These are phyloP conservation scores for Trifolium pratense DNA, from an alignment of 306 rosid genomes.

Conservation along the genomic window DNA sequence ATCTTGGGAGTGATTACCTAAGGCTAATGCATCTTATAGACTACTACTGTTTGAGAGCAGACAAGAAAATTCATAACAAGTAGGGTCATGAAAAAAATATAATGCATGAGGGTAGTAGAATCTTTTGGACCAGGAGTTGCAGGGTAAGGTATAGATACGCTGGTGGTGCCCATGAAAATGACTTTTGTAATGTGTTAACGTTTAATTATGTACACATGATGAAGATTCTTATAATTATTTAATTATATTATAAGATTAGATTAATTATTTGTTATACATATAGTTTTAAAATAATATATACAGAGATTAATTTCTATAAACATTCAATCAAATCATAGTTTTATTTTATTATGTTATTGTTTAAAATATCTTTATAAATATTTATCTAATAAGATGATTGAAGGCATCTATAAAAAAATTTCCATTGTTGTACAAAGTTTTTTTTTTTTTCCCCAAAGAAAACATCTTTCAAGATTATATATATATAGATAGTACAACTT, in stretches of 20 bases:
- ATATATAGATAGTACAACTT: not conserved
- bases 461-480: not conserved
- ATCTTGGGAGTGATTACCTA: conserved; percentile 10
- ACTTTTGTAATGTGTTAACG: not conserved
- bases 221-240: not conserved
- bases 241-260: not conserved
- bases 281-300: not conserved
- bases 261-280: not conserved
- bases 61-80: conserved; percentile 33
- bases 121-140: conserved; percentile 27
- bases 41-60: conserved; percentile 4
- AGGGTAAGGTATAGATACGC: conserved; percentile 22
- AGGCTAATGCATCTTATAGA: conserved; percentile 24
- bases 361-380: too few relatives aligned
- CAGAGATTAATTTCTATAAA: too few relatives aligned
- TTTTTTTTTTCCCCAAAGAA: too few relatives aligned
- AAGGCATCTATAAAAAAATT: too few relatives aligned
- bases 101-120: conserved; percentile 25
- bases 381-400: too few relatives aligned
- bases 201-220: not conserved
- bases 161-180: conserved; percentile 20
- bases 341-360: too few relatives aligned
- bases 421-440: too few relatives aligned
- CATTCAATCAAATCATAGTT: too few relatives aligned
- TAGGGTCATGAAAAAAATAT: conserved; percentile 38